Base-by-base conservation (phyloP, 805 yeast genomes). In the Crinitomyces ghanaensis region DNA sequence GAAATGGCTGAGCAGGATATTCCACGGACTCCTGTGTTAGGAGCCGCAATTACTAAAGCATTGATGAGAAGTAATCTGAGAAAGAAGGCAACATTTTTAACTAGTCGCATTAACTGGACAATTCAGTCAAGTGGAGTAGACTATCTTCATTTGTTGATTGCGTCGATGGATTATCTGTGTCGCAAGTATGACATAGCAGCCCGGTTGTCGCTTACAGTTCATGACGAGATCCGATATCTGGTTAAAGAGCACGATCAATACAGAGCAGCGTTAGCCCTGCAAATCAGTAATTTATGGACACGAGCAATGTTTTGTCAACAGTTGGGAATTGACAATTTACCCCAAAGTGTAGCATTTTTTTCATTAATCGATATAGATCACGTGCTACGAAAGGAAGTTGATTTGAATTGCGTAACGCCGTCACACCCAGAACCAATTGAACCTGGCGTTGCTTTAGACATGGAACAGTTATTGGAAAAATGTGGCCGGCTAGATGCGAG, bases 111-210 rank as follows among this genome's bases (percentile, higher is more conserved):
- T 42, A 91, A 91, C 50, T 91, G 99, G 99, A 83, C 95, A 1
- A 91, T 91, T 51, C 99, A 91, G 54, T 83, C 95, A 15, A 83
- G 95, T 1, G 99, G 98, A 23, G 99, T 93, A 13, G 98, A 91
- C 53, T 91, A 93, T 50, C 63, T 91, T 33, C 99, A 91, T 53
- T 53, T 91, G 26, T 54, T 91, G 39, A 66, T 88, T 31, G 71
- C 84, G 4, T 72, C 95, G 0, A 86, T 93, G 96, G 81, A 83
- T 37, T 83, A 85, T 47, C 62, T 91, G 45, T 63, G 71, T 26
- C 65, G 71, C 25, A 68, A 65, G 40, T 88, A 74, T 54, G 49
- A 61, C 3, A 60, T 93, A 7, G 69, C 78, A 22, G 94, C 93
- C 0, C 60, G 99, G 33, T 62, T 91, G 35, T 63, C 78, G 42